Base-by-base conservation (phyloP, 257 asterid species). In the Salvia miltiorrhiza region DNA sequence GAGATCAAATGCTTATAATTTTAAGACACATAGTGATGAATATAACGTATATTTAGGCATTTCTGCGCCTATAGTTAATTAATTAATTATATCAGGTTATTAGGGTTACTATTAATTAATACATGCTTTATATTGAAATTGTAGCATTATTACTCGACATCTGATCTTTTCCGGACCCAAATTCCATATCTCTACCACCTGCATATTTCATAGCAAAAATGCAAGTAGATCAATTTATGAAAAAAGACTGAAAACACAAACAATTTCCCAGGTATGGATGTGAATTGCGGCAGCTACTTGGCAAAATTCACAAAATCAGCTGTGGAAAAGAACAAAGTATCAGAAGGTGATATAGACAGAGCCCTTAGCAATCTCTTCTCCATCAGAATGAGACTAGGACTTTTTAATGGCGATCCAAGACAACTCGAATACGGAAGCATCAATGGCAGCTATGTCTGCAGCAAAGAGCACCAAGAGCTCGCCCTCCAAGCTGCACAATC, bases 301-400 rank as follows among this genome's bases (percentile, higher is more conserved):
- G 48, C 17, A 74, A 73, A 73, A 61, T 32, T 81, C 73, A 83
- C 90, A 2, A 80, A 73, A 72, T 77, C 87, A 70, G 93, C 93
- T 9, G 32, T 90, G 43, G 33, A 63, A 39, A 76, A 80, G 80
- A 76, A 75, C 21, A 86, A 85, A 45, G 69, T 81, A 48, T 60
- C 69, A 20, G 85, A 84, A 77, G 39, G 35, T 1, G 86, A 90
- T 55, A 24, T 90, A 40, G 87, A 87, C 82, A 78, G 87, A 72
- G 95, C 93, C 73, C 87, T 90, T 11, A n/a, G 33, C 40, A 85
- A 90, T 74, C 90, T 87, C 35, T 87, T 87, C 80, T 55, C 89
- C 30, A 64, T 80, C 48, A 67, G 93, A 78, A 90, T 90, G 87
- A 77, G 95, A 50, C 77, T 90, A 3, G 93, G 95, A 0, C 79